Evolutionary conservation across 192 early-diverging fungal genomes (phyloP).

Genomic region (Umbelopsis ramanniana): DNA sequence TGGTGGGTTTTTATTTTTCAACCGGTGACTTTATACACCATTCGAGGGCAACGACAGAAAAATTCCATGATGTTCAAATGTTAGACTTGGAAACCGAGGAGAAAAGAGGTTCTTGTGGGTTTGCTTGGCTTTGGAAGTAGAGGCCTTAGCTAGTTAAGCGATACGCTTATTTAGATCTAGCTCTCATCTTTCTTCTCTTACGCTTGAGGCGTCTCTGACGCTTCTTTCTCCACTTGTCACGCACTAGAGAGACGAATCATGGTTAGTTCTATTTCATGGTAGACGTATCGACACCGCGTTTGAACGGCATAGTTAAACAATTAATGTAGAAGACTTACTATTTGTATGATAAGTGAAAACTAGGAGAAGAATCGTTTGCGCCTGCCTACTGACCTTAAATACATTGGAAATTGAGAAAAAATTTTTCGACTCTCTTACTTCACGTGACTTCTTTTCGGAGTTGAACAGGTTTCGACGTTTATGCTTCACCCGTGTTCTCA

Average conservation of each 20-base stretch:
- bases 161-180: slow-evolving; percentile 59
- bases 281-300: background rate
- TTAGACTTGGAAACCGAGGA: slow-evolving; percentile 8
- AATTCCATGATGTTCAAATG: slow-evolving; percentile 12
- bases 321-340: slow-evolving; percentile 4
- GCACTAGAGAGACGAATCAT: slow-evolving; percentile 44
- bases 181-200: slow-evolving; percentile 78
- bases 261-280: background rate
- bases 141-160: slow-evolving; percentile 8
- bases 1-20: slow-evolving; percentile 19
- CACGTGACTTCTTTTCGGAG: background rate
- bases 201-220: slow-evolving; percentile 71
- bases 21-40: slow-evolving; percentile 16
- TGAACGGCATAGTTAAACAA: background rate
- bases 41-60: background rate
- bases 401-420: background rate
- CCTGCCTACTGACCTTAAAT: background rate
- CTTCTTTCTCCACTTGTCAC: slow-evolving; percentile 81
- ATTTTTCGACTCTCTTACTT: background rate
- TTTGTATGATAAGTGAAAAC: slow-evolving; percentile 24
- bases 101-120: background rate
- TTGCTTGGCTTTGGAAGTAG: slow-evolving; percentile 2
- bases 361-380: slow-evolving; percentile 5
- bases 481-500: too few species aligned
- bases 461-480: too few species aligned